Base-by-base conservation (phyloP, 2,329 filamentous ascomycete species). In the Colletotrichum liriopes region DNA sequence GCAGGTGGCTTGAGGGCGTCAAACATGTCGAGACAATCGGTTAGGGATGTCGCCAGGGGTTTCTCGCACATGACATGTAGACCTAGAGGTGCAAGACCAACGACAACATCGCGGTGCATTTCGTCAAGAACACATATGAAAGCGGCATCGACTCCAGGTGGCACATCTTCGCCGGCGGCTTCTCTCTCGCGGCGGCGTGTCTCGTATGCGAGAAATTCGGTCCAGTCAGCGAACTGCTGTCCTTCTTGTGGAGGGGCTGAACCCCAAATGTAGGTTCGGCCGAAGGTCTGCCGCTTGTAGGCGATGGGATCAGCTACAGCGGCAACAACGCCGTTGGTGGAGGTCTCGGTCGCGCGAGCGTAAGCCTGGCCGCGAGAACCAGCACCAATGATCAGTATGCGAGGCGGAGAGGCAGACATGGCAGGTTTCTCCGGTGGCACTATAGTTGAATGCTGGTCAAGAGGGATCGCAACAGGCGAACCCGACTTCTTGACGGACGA, bases 1-100 rank as follows among this genome's bases (percentile, higher is more conserved):
- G 71, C 52, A 32, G 70, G 70, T 8, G 81, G 80, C 18, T 82
- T 79, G 74, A 94, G 79, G 1, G 91, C 87, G 60, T 83, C 83
- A 80, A 91, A 94, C 77, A 97, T 96, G 54, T 86, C 86, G 45
- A 98, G 84, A 79, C 95, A 98, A 77, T 96, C 94, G 23, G 87
- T 81, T 37, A 98, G 84, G 0, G 90, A 93, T 29, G 94, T 94
- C 0, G 95, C 94, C 65, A 99, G 84, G 2, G 96, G 96, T 83
- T 99, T 99, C 86, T 99, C 96, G 80, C 95, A 97, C 87, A 98
- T 93, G 74, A 98, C 91, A 81, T 98, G 95, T 59, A 98, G 84
- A 2, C 89, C 79, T 85, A 92, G 83, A 16, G 89, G 89, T 1
- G 93, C 92, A 64, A 98, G 86, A 1, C 90, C 93, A 54, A 92